phyloP scores from a whole-genome alignment of 2,329 filamentous ascomycete genomes.

The Cercospora janseana region DNA sequence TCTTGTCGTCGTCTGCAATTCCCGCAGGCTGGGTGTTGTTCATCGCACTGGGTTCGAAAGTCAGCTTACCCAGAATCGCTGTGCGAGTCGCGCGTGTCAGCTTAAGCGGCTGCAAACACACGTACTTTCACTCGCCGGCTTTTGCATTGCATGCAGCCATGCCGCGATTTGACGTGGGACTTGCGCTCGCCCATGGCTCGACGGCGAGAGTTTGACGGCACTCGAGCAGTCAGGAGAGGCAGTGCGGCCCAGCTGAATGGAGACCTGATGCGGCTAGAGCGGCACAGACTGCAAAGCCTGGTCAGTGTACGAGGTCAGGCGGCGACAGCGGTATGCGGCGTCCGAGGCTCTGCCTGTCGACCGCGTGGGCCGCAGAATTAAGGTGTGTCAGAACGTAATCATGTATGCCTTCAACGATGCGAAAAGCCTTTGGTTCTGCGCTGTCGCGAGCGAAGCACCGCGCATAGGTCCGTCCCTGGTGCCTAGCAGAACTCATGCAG shows the following conservation, averaged over 20 bases:
- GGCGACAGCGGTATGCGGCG: not conserved
- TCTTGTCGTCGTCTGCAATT: conserved; percentile 28
- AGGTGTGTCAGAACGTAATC: no score
- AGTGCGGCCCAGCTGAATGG: not conserved
- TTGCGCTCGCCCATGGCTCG: conserved; percentile 22
- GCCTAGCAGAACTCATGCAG: no score
- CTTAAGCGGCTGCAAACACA: no score
- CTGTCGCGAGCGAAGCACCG: no score
- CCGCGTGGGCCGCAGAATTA: not conserved
- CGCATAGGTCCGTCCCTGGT: no score
- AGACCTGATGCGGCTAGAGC: not conserved
- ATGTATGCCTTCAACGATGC: no score
- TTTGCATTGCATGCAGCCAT: conserved; percentile 33
- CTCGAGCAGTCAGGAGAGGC: not conserved
- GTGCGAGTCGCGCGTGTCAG: not conserved
- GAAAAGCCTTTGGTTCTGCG: no score
- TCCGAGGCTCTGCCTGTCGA: not conserved
- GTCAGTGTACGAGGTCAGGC: not conserved
- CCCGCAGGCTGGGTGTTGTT: conserved; percentile 22
- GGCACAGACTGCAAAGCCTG: not conserved
- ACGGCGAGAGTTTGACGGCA: not conserved
- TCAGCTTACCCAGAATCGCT: not conserved
- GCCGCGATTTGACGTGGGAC: conserved; percentile 29
- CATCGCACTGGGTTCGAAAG: conserved; percentile 20
- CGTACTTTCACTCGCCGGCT: conserved; percentile 31